These are phyloP conservation scores for Boletus fagicola DNA, from an alignment of 768 basidiomycete genomes.

Conservation along the genomic window DNA sequence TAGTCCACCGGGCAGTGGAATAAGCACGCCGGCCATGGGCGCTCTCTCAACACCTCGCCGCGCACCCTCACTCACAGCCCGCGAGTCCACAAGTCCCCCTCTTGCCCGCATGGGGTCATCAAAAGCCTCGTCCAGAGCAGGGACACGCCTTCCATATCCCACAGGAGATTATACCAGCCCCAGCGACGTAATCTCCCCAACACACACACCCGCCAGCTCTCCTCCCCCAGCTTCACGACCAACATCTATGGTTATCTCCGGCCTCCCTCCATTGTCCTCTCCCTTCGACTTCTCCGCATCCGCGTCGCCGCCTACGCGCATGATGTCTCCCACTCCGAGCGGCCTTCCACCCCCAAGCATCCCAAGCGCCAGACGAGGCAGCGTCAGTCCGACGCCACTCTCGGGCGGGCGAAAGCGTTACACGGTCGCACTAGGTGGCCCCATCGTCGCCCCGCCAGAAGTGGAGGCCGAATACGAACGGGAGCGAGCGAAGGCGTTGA, in stretches of 20 bases:
- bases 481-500: slow-evolving; percentile 23
- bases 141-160: slow-evolving; percentile 70
- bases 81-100: slow-evolving; percentile 65
- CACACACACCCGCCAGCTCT: slow-evolving; percentile 44
- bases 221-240: slow-evolving; percentile 42
- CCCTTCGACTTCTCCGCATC: slow-evolving; percentile 22
- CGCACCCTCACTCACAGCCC: slow-evolving; percentile 41
- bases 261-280: slow-evolving; percentile 37
- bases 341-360: slow-evolving; percentile 45
- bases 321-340: slow-evolving; percentile 24
- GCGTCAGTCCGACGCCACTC: slow-evolving; percentile 67
- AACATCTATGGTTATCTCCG: slow-evolving; percentile 44
- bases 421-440: slow-evolving; percentile 79
- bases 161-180: slow-evolving; percentile 80
- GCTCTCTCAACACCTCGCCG: slow-evolving; percentile 31
- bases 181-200: slow-evolving; percentile 40
- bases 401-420: slow-evolving; percentile 64
- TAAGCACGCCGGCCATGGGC: slow-evolving; percentile 14
- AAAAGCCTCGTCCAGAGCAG: slow-evolving; percentile 25
- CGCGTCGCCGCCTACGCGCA: slow-evolving; percentile 24
- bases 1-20: slow-evolving; percentile 14
- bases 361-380: slow-evolving; percentile 44
- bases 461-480: slow-evolving; percentile 31
- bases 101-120: slow-evolving; percentile 47
- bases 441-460: slow-evolving; percentile 47